These are phyloP conservation scores for Backusella circina DNA, from an alignment of 192 early-diverging fungal genomes.

Conservation along the genomic window DNA sequence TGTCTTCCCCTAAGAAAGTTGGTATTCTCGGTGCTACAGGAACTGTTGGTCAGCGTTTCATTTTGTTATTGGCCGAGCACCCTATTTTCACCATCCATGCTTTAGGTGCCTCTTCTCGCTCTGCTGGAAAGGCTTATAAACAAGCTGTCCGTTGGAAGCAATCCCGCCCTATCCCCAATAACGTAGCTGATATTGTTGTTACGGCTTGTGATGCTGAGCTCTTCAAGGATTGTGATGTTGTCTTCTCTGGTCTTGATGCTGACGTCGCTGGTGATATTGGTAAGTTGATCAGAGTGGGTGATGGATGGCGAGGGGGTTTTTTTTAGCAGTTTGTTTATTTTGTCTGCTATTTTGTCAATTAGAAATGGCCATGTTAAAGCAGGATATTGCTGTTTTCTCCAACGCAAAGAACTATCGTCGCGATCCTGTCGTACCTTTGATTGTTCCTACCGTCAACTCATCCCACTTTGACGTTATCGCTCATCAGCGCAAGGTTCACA, in stretches of 20 bases:
- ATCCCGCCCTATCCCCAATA: slow-evolving; percentile 66
- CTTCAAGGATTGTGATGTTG: slow-evolving; percentile 80
- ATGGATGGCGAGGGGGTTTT: background rate
- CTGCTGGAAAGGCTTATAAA: slow-evolving; percentile 81
- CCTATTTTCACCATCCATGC: slow-evolving; percentile 84
- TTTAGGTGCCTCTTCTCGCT: slow-evolving; percentile 87
- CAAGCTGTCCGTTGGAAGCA: slow-evolving; percentile 89
- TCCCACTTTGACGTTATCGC: slow-evolving; percentile 81
- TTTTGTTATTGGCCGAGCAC: slow-evolving; percentile 82
- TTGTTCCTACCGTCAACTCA: slow-evolving; percentile 91
- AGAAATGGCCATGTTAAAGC: slow-evolving; percentile 86
- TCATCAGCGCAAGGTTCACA: slow-evolving; percentile 62
- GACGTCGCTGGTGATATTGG: slow-evolving; percentile 90
- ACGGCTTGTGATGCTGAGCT: slow-evolving; percentile 68
- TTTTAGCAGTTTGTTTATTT: slow-evolving; percentile 7
- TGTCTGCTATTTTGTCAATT: background rate
- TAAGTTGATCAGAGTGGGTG: slow-evolving; percentile 17
- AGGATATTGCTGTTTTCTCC: slow-evolving; percentile 88
- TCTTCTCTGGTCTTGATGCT: slow-evolving; percentile 96
- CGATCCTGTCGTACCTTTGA: slow-evolving; percentile 82
- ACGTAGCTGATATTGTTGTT: slow-evolving; percentile 56
- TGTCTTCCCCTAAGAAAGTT: slow-evolving; percentile 48
- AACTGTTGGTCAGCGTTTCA: slow-evolving; percentile 97
- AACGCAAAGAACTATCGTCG: slow-evolving; percentile 98
- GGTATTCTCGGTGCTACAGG: slow-evolving; percentile 97